These are phyloP conservation scores for Cicer arietinum DNA, from an alignment of 306 rosid species.

Conservation along the genomic window DNA sequence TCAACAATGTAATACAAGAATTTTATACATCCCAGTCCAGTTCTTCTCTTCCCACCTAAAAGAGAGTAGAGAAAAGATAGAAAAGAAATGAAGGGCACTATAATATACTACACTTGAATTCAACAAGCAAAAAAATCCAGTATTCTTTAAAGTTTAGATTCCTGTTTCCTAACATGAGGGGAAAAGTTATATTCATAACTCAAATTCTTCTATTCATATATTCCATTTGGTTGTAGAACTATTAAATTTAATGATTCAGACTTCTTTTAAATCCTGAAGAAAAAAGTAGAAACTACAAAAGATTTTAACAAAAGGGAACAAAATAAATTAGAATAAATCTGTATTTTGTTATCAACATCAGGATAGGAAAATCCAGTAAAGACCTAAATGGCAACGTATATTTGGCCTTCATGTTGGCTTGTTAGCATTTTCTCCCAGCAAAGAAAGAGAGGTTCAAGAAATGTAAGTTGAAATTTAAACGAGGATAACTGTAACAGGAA, in stretches of 20 bases:
- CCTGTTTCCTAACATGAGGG: background rate
- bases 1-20: background rate
- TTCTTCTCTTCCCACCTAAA: slow-evolving; percentile 18
- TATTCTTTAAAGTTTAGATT: slow-evolving; percentile 25
- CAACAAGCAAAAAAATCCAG: slow-evolving; percentile 18
- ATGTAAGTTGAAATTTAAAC: slow-evolving; percentile 7
- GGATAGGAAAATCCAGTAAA: slow-evolving; percentile 8
- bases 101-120: background rate
- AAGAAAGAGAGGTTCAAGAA: slow-evolving; percentile 22
- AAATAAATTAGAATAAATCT: no score
- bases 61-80: background rate
- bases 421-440: background rate
- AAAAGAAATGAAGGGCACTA: background rate
- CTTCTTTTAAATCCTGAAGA: no score
- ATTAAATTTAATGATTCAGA: background rate
- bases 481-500: background rate
- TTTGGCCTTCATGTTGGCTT: slow-evolving; percentile 30
- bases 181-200: slow-evolving; percentile 18
- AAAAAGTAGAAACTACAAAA: no score
- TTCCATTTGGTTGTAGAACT: slow-evolving; percentile 27
- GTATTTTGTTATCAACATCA: background rate
- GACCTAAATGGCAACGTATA: slow-evolving; percentile 21
- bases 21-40: slow-evolving; percentile 24
- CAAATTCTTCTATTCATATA: slow-evolving; percentile 7
- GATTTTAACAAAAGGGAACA: no score